Conservation (phyloP, 1,284 basidiomycete species). For the Athelia psychrophila region DNA sequence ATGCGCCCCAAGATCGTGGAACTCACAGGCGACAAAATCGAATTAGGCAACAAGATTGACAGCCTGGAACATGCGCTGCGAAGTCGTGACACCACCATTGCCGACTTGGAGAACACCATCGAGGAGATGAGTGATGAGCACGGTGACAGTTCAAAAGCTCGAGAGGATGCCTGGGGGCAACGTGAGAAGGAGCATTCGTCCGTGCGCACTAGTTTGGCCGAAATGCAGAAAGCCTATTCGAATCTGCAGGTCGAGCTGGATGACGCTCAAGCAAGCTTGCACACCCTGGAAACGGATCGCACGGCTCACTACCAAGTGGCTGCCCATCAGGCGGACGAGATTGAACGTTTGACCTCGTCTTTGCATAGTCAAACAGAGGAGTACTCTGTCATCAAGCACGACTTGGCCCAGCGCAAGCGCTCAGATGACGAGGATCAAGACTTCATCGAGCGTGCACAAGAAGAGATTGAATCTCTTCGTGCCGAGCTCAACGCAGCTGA, state of each 20-base stretch:
- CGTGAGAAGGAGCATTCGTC: conserved; percentile 50
- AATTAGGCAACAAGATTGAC: conserved; percentile 62
- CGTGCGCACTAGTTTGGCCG: conserved; percentile 45
- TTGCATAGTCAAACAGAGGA: conserved; percentile 49
- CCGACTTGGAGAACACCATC: conserved; percentile 56
- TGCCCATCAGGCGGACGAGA: conserved; percentile 46
- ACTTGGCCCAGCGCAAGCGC: conserved; percentile 46
- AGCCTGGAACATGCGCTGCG: conserved; percentile 50
- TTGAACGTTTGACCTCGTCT: conserved; percentile 44
- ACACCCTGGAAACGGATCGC: conserved; percentile 58
- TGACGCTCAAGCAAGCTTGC: conserved; percentile 44
- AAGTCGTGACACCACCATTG: conserved; percentile 54
- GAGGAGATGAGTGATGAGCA: conserved; percentile 50
- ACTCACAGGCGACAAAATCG: conserved; percentile 65
- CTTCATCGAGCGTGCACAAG: conserved; percentile 58
- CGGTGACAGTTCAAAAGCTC: conserved; percentile 40
- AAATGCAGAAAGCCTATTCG: conserved; percentile 60
- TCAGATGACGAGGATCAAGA: conserved; percentile 55
- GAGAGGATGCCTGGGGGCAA: conserved; percentile 36
- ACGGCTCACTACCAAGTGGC: conserved; percentile 51
- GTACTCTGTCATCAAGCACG: conserved; percentile 39
- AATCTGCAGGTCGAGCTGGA: conserved; percentile 65
- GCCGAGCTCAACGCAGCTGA: conserved; percentile 56
- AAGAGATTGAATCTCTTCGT: conserved; percentile 66
- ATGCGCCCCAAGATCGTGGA: conserved; percentile 84